Conservation (phyloP, 2,329 filamentous ascomycete genomes). For the Chaetoscypha palmicola region DNA sequence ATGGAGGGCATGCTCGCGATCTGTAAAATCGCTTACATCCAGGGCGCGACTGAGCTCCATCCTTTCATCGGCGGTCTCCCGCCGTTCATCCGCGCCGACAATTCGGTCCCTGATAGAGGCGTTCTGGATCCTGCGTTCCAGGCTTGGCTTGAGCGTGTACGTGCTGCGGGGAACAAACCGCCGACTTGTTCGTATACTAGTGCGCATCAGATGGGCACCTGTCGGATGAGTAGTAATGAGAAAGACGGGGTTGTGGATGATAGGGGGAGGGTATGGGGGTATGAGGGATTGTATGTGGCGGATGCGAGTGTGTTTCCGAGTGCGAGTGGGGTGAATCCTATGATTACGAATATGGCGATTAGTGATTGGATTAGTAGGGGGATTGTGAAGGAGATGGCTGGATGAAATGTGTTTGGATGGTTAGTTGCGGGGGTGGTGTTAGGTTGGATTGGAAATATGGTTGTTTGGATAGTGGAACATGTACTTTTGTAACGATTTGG, state of each 20-base stretch:
- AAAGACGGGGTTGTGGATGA: conserved; percentile 51
- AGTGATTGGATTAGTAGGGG: conserved; percentile 57
- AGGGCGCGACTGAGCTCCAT: conserved; percentile 75
- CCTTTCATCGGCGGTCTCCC: conserved; percentile 53
- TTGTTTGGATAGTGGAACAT: too few relatives aligned
- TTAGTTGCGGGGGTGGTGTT: too few relatives aligned
- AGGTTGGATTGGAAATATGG: too few relatives aligned
- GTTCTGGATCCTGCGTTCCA: conserved; percentile 54
- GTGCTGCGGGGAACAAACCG: conserved; percentile 42
- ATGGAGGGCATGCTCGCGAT: conserved; percentile 65
- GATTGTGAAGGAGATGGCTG: conserved; percentile 43
- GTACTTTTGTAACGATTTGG: too few relatives aligned
- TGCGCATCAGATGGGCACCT: conserved; percentile 79
- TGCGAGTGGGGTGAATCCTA: conserved; percentile 74
- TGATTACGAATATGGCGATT: conserved; percentile 70
- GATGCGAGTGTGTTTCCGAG: conserved; percentile 72
- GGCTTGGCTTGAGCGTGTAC: conserved; percentile 50
- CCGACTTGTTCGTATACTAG: conserved; percentile 51
- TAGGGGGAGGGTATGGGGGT: conserved; percentile 57
- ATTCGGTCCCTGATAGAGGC: conserved; percentile 30
- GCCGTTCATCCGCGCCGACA: conserved; percentile 44
- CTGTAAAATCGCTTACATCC: conserved; percentile 70
- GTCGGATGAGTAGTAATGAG: conserved; percentile 54
- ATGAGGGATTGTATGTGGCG: conserved; percentile 58
- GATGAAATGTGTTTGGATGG: too few relatives aligned